Evolutionary conservation across 2,329 filamentous ascomycete genomes (phyloP).

Genomic region (Fusarium zealandicum): DNA sequence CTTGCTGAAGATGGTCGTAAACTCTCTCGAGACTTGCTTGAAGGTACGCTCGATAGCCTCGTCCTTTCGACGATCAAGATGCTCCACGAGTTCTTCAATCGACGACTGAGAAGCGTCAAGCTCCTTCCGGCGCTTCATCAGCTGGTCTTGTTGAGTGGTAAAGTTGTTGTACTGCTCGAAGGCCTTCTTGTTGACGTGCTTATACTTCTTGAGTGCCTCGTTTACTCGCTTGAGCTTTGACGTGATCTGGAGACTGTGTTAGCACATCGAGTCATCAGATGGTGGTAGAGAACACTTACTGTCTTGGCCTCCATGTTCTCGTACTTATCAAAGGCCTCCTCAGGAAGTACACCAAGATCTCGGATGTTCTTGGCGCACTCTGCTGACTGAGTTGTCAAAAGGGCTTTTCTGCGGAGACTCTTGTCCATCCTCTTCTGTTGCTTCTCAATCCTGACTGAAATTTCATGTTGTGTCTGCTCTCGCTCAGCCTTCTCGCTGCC

Average conservation of each 20-base stretch:
- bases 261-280: conserved; percentile 3
- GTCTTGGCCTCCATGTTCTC: conserved; percentile 80
- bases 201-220: conserved; percentile 92
- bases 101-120: conserved; percentile 85
- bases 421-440: conserved; percentile 92
- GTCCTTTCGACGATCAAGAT: conserved; percentile 94
- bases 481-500: conserved; percentile 66
- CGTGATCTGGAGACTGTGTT: conserved; percentile 54
- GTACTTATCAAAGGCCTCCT: conserved; percentile 93
- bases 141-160: conserved; percentile 85
- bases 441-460: conserved; percentile 80
- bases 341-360: conserved; percentile 89
- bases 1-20: conserved; percentile 90
- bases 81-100: conserved; percentile 90
- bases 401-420: conserved; percentile 85
- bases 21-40: conserved; percentile 95
- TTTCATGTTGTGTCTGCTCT: conserved; percentile 76
- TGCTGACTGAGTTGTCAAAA: conserved; percentile 76
- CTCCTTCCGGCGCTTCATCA: conserved; percentile 84
- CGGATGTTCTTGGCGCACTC: conserved; percentile 90
- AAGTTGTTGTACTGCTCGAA: conserved; percentile 99
- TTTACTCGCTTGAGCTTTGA: conserved; percentile 86
- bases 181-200: conserved; percentile 98
- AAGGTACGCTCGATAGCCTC: conserved; percentile 98
- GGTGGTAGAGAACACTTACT: conserved; percentile 55